These are phyloP conservation scores for Reticulascus tulasneorum DNA, from an alignment of 2,329 filamentous ascomycete genomes.

Conservation along the genomic window DNA sequence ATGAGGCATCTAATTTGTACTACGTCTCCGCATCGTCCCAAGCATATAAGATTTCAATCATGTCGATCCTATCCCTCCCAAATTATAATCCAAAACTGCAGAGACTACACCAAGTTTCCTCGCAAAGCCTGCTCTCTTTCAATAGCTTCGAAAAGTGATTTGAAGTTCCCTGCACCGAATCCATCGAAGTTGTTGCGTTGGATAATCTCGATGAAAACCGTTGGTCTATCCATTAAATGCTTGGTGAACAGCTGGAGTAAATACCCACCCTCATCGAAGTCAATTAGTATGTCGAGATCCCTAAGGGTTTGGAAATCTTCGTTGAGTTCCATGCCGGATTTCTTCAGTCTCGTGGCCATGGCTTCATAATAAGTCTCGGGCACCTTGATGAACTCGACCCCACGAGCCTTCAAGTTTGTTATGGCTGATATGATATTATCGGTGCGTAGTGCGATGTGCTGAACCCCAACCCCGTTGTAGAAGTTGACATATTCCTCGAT, in stretches of 20 bases:
- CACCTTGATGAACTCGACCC: constrained; percentile 78
- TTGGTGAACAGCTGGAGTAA: constrained; percentile 64
- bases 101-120: too few relatives aligned
- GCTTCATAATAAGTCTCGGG: constrained; percentile 70
- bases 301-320: constrained; percentile 69
- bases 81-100: too few relatives aligned
- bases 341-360: constrained; percentile 62
- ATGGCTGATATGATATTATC: constrained; percentile 69
- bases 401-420: constrained; percentile 63
- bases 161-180: constrained; percentile 82
- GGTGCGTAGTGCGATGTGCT: constrained; percentile 77
- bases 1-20: too few relatives aligned
- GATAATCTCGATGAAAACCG: constrained; percentile 84
- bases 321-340: constrained; percentile 47
- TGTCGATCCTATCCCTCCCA: too few relatives aligned
- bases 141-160: constrained; percentile 78
- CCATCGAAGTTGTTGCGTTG: constrained; percentile 76
- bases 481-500: constrained; percentile 81
- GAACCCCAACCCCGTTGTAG: constrained; percentile 75
- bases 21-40: too few relatives aligned
- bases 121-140: constrained; percentile 82
- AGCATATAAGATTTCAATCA: too few relatives aligned
- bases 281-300: constrained; percentile 70
- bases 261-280: constrained; percentile 80
- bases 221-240: constrained; percentile 78